phyloP scores from a whole-genome alignment of 345 rosid genomes.

The Dovyalis caffra region DNA sequence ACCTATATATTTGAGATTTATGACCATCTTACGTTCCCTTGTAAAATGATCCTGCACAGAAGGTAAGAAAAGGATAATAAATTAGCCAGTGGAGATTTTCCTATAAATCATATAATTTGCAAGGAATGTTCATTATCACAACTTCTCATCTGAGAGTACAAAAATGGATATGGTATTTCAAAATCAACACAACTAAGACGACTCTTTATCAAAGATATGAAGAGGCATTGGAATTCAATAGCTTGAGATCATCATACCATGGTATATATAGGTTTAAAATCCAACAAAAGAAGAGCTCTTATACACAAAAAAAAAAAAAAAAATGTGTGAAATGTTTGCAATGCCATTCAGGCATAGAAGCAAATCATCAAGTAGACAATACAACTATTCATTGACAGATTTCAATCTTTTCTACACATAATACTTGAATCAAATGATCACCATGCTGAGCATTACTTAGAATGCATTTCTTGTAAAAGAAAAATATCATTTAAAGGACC shows the following conservation, averaged over 20 bases:
- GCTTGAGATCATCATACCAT: background rate
- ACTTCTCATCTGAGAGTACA: background rate
- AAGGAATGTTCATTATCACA: background rate
- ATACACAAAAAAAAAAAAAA: background rate
- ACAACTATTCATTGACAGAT: background rate
- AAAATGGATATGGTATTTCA: background rate
- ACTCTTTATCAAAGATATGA: background rate
- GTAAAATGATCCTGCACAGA: conserved; percentile 42
- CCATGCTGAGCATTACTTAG: background rate
- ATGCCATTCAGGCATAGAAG: background rate
- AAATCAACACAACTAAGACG: background rate
- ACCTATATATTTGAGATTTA: conserved; percentile 50
- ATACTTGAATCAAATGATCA: background rate
- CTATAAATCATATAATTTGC: background rate
- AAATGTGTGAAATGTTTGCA: no score
- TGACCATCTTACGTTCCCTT: conserved; percentile 29
- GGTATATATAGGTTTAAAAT: background rate
- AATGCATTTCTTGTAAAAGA: background rate
- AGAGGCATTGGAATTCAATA: background rate
- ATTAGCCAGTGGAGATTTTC: background rate
- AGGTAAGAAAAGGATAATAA: background rate
- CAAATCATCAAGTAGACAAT: no score
- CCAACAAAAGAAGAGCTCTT: background rate
- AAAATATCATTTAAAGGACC: background rate
- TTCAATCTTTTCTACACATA: background rate